Evolutionary conservation across 768 basidiomycete genomes (phyloP).

Genomic region (Mycena rosella): DNA sequence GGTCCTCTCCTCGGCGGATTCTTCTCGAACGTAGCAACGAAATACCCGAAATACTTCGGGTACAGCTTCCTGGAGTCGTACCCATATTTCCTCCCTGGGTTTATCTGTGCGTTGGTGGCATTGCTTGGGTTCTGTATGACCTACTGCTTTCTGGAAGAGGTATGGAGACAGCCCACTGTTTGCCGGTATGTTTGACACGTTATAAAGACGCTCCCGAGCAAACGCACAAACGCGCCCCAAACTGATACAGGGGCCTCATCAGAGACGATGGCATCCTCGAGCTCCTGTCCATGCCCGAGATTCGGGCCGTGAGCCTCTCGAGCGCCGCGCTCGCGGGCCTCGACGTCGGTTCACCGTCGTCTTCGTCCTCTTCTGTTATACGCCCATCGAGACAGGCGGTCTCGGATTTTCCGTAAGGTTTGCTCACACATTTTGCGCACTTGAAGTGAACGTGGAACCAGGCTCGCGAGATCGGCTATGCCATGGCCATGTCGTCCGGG

Average conservation of each 20-base stretch:
- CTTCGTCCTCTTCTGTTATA: too few species aligned
- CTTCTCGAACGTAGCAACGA: slow-evolving; percentile 67
- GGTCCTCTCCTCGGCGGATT: slow-evolving; percentile 71
- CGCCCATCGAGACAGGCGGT: too few species aligned
- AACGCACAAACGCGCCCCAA: slow-evolving; percentile 36
- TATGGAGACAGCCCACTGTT: slow-evolving; percentile 38
- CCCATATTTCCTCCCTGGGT: slow-evolving; percentile 75
- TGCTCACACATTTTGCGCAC: too few species aligned
- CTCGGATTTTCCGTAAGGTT: too few species aligned
- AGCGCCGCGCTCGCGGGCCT: too few species aligned
- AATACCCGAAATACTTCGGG: slow-evolving; percentile 61
- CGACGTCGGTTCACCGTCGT: too few species aligned
- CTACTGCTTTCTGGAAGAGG: slow-evolving; percentile 69
- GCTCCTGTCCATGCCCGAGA: too few species aligned
- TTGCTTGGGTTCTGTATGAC: slow-evolving; percentile 57
- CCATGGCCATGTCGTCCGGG: slow-evolving; percentile 60
- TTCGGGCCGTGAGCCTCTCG: too few species aligned
- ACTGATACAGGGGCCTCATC: too few species aligned
- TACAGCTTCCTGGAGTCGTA: slow-evolving; percentile 57
- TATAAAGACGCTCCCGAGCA: slow-evolving; percentile 53
- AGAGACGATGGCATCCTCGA: too few species aligned
- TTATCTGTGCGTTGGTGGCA: slow-evolving; percentile 59
- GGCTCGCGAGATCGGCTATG: slow-evolving; percentile 52
- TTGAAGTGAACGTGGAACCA: too few species aligned
- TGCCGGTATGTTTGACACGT: not conserved